These are phyloP conservation scores for Plasmodium chabaudi DNA, from an alignment of 169 alveolate species.

Conservation along the genomic window DNA sequence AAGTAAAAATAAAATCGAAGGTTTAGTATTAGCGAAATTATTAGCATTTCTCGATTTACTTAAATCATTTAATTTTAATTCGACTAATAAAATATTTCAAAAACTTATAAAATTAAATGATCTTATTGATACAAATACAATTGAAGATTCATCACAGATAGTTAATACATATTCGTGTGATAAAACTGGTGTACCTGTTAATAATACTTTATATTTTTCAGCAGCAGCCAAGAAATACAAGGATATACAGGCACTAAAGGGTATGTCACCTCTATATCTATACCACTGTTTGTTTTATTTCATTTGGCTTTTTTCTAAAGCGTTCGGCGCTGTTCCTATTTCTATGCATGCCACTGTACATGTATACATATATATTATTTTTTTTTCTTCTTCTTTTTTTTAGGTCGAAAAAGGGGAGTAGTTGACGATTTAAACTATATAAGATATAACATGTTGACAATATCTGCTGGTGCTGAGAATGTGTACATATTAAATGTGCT, in stretches of 20 bases:
- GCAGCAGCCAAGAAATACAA: conserved; percentile 33
- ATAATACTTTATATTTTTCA: conserved; percentile 38
- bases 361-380: not conserved
- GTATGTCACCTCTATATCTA: not conserved
- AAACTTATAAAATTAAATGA: conserved; percentile 16
- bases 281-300: not conserved
- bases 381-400: not conserved
- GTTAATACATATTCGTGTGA: conserved; percentile 45
- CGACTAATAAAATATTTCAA: conserved; percentile 26
- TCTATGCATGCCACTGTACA: too few relatives aligned
- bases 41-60: conserved; percentile 39
- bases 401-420: conserved; percentile 45
- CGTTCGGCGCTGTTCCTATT: not conserved
- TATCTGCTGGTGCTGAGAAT: conserved; percentile 68
- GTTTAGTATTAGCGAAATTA: conserved; percentile 25
- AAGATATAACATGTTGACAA: conserved; percentile 51
- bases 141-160: not conserved
- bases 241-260: conserved; percentile 19
- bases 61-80: conserved; percentile 22
- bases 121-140: conserved; percentile 21
- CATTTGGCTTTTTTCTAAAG: too few relatives aligned
- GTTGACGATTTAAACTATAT: conserved; percentile 53
- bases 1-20: conserved; percentile 69
- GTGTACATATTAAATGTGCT: conserved; percentile 60
- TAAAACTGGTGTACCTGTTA: conserved; percentile 12